phyloP scores from a whole-genome alignment of 305 asterid genomes.

The Rubia balearica region DNA sequence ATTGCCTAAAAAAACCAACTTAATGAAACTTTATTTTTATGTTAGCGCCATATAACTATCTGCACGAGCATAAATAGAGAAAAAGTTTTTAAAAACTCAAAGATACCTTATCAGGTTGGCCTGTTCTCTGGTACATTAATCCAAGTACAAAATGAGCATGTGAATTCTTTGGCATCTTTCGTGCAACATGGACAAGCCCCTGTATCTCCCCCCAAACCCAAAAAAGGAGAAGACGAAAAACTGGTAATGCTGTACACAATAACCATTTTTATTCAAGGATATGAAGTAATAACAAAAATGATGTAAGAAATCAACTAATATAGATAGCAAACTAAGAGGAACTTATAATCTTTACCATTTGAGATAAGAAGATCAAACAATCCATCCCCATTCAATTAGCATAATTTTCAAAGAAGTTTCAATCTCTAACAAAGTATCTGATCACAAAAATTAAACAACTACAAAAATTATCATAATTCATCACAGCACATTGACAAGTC shows the following conservation, averaged over 20 bases:
- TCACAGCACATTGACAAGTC: neutral
- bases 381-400: neutral
- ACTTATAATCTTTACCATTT: neutral
- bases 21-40: conserved; percentile 7
- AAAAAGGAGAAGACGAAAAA: conserved; percentile 6
- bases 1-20: conserved; percentile 52
- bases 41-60: neutral
- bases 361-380: neutral
- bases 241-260: conserved; percentile 19
- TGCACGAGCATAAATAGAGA: conserved; percentile 14
- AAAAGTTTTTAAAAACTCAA: conserved; percentile 12
- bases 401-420: neutral
- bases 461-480: neutral
- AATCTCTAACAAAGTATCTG: neutral
- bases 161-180: conserved; percentile 94
- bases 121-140: conserved; percentile 94
- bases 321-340: neutral
- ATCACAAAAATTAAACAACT: neutral
- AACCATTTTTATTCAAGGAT: neutral
- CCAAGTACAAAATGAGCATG: conserved; percentile 97
- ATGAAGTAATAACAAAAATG: neutral
- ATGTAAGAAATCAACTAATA: neutral
- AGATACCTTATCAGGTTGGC: conserved; percentile 92
- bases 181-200: conserved; percentile 93
- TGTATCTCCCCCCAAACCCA: conserved; percentile 23